These are phyloP conservation scores for Paracoccidioides brasiliensis DNA, from an alignment of 2,329 filamentous ascomycete genomes.

Conservation along the genomic window DNA sequence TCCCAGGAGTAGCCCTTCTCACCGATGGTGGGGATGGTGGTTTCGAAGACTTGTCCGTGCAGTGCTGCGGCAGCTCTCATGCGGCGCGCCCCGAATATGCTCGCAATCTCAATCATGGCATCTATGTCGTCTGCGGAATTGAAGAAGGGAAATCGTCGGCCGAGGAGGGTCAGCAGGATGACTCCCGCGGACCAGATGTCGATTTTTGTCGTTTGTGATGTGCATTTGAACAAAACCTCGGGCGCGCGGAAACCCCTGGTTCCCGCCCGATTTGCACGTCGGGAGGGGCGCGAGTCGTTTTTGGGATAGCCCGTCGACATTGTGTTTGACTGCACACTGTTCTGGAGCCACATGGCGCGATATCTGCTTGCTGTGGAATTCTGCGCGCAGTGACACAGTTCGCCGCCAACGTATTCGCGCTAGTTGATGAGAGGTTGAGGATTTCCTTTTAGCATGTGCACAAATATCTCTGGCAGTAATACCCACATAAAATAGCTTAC, in stretches of 20 bases:
- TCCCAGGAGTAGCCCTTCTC: slow-evolving; percentile 75
- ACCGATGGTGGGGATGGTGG: slow-evolving; percentile 80
- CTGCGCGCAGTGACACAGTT: slow-evolving; percentile 7
- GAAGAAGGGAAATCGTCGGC: slow-evolving; percentile 91
- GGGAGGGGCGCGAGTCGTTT: slow-evolving; percentile 72
- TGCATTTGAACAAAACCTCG: slow-evolving; percentile 95
- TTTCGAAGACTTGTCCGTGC: slow-evolving; percentile 86
- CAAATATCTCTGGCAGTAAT: too few relatives aligned
- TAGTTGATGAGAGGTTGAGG: slow-evolving; percentile 8
- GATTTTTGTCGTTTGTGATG: slow-evolving; percentile 82
- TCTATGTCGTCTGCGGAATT: slow-evolving; percentile 98
- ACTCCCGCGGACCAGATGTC: slow-evolving; percentile 96
- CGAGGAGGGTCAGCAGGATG: slow-evolving; percentile 90
- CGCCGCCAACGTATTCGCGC: slow-evolving; percentile 34
- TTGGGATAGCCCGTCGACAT: slow-evolving; percentile 64
- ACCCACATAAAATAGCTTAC: slow-evolving; percentile 16
- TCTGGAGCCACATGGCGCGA: slow-evolving; percentile 42
- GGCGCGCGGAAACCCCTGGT: slow-evolving; percentile 92
- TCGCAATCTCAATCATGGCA: slow-evolving; percentile 92
- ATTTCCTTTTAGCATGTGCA: neutral
- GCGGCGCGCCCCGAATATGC: slow-evolving; percentile 72
- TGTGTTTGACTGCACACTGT: slow-evolving; percentile 45
- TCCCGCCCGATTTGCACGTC: slow-evolving; percentile 84
- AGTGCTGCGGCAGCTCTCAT: slow-evolving; percentile 75
- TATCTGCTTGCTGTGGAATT: slow-evolving; percentile 1